These are phyloP conservation scores for Aspergillus sp. DNA, from an alignment of 2,329 filamentous ascomycete genomes.

Conservation along the genomic window DNA sequence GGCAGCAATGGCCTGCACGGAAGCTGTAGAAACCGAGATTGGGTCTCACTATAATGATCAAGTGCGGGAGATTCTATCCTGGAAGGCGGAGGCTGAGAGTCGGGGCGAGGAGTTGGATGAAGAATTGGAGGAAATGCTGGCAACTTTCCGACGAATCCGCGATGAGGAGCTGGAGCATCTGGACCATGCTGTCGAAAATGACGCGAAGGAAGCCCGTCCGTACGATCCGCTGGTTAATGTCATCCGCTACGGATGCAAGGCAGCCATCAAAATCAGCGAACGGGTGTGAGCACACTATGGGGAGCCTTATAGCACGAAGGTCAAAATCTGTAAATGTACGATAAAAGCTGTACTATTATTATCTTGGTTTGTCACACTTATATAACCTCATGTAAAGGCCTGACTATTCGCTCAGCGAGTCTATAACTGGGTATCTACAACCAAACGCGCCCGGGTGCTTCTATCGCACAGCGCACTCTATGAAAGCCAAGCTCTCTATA, in stretches of 20 bases:
- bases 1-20: conserved; percentile 97
- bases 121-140: conserved; percentile 72
- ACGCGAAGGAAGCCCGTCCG: conserved; percentile 84
- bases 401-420: not conserved
- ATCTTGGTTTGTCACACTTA: not conserved
- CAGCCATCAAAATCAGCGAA: conserved; percentile 83
- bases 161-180: conserved; percentile 97
- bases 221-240: conserved; percentile 86
- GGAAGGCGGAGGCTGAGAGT: conserved; percentile 73
- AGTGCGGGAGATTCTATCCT: conserved; percentile 77
- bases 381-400: not conserved
- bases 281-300: conserved; percentile 36
- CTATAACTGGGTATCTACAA: conserved; percentile 25
- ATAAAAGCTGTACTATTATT: not conserved
- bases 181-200: conserved; percentile 90
- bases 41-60: conserved; percentile 94
- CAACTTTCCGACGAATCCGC: conserved; percentile 76
- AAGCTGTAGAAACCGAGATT: conserved; percentile 98
- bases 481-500: not conserved
- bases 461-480: not conserved
- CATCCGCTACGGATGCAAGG: conserved; percentile 85
- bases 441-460: not conserved
- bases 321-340: not conserved
- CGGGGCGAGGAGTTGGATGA: conserved; percentile 77
- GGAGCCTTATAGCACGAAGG: not conserved